Evolutionary conservation across 2,329 filamentous ascomycete genomes (phyloP).

Genomic region (Bipolaris oryzae): DNA sequence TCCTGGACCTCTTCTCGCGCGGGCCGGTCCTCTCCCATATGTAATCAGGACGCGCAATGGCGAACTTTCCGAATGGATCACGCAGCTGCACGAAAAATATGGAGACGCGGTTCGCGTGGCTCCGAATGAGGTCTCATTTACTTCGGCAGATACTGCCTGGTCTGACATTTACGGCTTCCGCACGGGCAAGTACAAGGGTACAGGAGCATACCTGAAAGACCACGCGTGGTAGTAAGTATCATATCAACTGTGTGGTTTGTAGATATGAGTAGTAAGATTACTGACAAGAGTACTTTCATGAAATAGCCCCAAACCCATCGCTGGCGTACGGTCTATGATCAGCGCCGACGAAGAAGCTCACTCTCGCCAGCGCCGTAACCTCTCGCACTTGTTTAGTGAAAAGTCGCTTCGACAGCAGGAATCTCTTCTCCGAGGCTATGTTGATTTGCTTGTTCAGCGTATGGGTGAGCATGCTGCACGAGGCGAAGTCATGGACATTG

Average conservation of each 20-base stretch:
- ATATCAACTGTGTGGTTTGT: no score
- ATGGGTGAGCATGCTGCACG: slow-evolving; percentile 32
- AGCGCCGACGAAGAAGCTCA: slow-evolving; percentile 39
- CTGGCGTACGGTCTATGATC: slow-evolving; percentile 38
- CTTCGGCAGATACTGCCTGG: slow-evolving; percentile 51
- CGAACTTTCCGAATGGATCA: slow-evolving; percentile 29
- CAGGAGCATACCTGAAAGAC: slow-evolving; percentile 47
- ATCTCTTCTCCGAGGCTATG: slow-evolving; percentile 47
- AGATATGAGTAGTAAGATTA: no score
- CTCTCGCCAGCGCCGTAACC: slow-evolving; percentile 43
- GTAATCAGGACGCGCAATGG: slow-evolving; percentile 36
- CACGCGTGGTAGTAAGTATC: slow-evolving; percentile 38
- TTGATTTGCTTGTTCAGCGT: slow-evolving; percentile 48
- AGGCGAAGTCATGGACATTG: slow-evolving; percentile 28
- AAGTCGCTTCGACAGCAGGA: slow-evolving; percentile 52
- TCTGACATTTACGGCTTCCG: slow-evolving; percentile 53
- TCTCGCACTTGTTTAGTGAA: slow-evolving; percentile 52
- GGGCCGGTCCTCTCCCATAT: slow-evolving; percentile 44
- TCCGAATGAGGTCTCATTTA: slow-evolving; percentile 53
- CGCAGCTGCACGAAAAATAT: slow-evolving; percentile 48
- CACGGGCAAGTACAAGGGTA: slow-evolving; percentile 45
- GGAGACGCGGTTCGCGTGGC: slow-evolving; percentile 52
- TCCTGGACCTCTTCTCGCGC: slow-evolving; percentile 50
- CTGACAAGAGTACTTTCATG: neutral
- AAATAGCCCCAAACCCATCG: slow-evolving; percentile 29